Evolutionary conservation across 2,329 filamentous ascomycete species (phyloP), one percentile per base, ranked within the genome.

Genomic region (Pleomassaria siparia): DNA sequence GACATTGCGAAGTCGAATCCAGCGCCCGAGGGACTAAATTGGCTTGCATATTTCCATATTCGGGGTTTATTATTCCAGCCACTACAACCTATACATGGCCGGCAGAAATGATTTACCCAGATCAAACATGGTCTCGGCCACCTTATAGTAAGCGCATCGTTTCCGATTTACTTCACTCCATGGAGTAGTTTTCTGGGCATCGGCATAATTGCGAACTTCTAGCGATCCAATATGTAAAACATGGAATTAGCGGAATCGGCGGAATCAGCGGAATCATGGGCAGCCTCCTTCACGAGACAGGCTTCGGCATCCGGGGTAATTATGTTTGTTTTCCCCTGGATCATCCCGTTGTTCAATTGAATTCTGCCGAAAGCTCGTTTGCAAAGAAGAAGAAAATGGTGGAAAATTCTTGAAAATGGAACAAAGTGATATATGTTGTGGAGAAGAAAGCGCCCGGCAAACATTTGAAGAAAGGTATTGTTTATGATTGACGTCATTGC

Each of bases 41-140:
- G 25, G 42, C 46, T 4, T 4, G 49, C 9, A 43, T 53, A n/a
- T 18, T 40, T 13, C 10, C 36, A 18, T 40, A 24, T 40, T 40
- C 11, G 21, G 4, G 18, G 6, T 24, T 24, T 24, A 40, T 40
- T 40, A 5, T 40, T 42, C n/a, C 42, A 55, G 18, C 57, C 25
- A 66, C 16, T 48, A 61, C 4, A 18, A 35, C 32, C 32, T 35
- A 35, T 35, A 16, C n/a, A 35, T 35, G 8, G 3, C 32, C 32
- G 32, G 16, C 32, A 35, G 32, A 12, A 16, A 35, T 35, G 32
- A 35, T 35, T 35, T 35, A 35, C 16, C 32, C 32, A 35, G 32
- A 35, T 35, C n/a, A 35, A 18, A 16, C 32, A 4, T 6, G 32
- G n/a, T 35, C 7, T 7, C 4, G 32, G 4, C n/a, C 32, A 35